Base-by-base conservation (phyloP, 345 rosid species). In the Dipteronia dyeriana region DNA sequence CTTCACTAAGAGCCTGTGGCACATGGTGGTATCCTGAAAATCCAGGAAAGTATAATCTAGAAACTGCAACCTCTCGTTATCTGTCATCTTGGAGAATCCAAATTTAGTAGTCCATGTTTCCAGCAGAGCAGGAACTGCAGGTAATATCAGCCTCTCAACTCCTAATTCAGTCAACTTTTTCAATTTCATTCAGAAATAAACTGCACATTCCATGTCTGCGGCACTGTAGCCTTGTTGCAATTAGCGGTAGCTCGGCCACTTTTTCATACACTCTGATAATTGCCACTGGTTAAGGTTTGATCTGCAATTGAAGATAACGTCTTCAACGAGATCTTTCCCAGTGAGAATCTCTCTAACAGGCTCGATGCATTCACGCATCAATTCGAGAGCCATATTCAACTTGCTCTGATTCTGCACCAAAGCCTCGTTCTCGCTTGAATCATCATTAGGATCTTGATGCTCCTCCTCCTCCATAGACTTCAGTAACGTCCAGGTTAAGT, bases 321-420 rank as follows among this genome's bases (percentile, higher is more conserved):
- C 94, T 78, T 86, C 85, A 60, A 90, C 84, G 53, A 94, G 80
- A 77, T 94, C 95, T 85, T 87, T 86, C 60, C 84, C 82, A 0
- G 93, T 81, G 39, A 65, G 70, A 60, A 75, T 70, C 7, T 94
- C 97, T 73, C 78, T 80, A 1, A 86, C 45, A 5, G 91, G 93
- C 79, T 89, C 91, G 25, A 92, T 91, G 76, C 98, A 94, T 39
- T 91, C 91, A 31, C 87, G 97, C 84, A 94, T 86, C 76, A 92
- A 84, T 22, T 83, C 76, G 25, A 91, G 82, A 25, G 89, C 97
- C 67, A 84, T 70, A 62, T 73, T 76, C 54, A 91, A 86, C 86
- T 87, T 90, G 62, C 82, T 80, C 56, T 81, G 76, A 53, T 76
- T 80, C 62, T 87, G 84, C 31, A 82, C 57, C 70, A 75, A 78